phyloP scores from a whole-genome alignment of 305 asterid species.

The Lippia alba region DNA sequence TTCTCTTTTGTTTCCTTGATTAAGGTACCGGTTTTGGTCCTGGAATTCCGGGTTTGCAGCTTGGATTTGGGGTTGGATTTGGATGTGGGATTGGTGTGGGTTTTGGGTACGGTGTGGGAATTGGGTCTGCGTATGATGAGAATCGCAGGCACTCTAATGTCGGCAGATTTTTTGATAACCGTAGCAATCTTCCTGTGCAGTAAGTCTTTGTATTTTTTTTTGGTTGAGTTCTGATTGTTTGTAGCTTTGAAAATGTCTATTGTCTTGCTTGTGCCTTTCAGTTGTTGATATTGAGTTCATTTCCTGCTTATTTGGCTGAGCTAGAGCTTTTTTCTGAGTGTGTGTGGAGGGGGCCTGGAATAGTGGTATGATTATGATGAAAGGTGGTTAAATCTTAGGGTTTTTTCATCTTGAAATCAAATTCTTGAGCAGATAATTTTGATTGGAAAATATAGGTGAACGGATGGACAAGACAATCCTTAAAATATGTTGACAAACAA shows the following conservation, averaged over 20 bases:
- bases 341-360: not conserved
- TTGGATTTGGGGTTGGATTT: conserved; percentile 89
- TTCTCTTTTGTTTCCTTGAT: conserved; percentile 11
- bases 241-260: not conserved
- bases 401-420: not conserved
- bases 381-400: not conserved
- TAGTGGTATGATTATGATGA: not conserved
- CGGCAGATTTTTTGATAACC: conserved; percentile 40
- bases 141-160: conserved; percentile 62
- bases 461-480: too few relatives aligned
- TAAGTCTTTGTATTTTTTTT: conserved; percentile 39
- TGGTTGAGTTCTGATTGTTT: conserved; percentile 1
- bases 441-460: not conserved
- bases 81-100: conserved; percentile 97
- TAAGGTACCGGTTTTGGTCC: conserved; percentile 80
- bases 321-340: not conserved
- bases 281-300: not conserved
- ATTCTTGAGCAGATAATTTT: not conserved
- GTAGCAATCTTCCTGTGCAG: conserved; percentile 54
- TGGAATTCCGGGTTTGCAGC: conserved; percentile 83
- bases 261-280: not conserved
- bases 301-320: too few relatives aligned
- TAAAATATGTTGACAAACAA: too few relatives aligned
- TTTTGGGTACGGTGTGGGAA: conserved; percentile 87
- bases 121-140: conserved; percentile 76